Percentiles rank a stretch among this genome's conserved stretches.
These are phyloP conservation scores for Trametes pubescens DNA, from an alignment of 1,284 basidiomycete genomes.

Conservation along the genomic window DNA sequence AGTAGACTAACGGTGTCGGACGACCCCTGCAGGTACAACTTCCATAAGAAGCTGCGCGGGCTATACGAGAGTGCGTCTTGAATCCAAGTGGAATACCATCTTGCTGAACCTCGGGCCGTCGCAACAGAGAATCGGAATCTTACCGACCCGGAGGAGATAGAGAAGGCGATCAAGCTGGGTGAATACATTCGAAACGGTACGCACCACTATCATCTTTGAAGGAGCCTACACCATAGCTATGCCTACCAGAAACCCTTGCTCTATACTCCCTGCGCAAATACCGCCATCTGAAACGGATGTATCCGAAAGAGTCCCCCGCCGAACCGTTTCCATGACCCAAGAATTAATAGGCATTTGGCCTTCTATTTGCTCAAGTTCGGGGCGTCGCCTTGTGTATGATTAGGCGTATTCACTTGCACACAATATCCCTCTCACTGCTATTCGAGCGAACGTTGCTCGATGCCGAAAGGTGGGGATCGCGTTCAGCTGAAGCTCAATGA, in stretches of 20 bases:
- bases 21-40: conserved; percentile 66
- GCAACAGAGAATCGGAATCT: conserved; percentile 74
- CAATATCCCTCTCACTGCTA: neutral
- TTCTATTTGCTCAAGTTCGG: neutral
- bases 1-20: conserved; percentile 14
- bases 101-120: neutral
- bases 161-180: conserved; percentile 79
- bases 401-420: conserved; percentile 1
- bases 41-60: conserved; percentile 71
- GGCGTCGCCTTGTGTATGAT: conserved; percentile 2
- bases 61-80: conserved; percentile 72
- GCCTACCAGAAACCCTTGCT: conserved; percentile 77
- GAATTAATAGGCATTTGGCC: neutral
- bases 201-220: conserved; percentile 35
- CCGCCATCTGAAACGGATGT: conserved; percentile 81
- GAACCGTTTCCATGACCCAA: conserved; percentile 13
- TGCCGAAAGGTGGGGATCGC: no score
- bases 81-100: neutral
- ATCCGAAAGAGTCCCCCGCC: conserved; percentile 48
- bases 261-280: conserved; percentile 89
- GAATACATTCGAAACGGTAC: conserved; percentile 91
- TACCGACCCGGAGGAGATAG: conserved; percentile 76
- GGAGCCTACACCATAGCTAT: neutral
- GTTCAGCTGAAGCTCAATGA: no score
- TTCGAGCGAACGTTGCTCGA: no score